Evolutionary conservation across 1,139 yeast species (phyloP), one percentile per base, ranked within the genome.

Genomic region (Protomyces gravidus): DNA sequence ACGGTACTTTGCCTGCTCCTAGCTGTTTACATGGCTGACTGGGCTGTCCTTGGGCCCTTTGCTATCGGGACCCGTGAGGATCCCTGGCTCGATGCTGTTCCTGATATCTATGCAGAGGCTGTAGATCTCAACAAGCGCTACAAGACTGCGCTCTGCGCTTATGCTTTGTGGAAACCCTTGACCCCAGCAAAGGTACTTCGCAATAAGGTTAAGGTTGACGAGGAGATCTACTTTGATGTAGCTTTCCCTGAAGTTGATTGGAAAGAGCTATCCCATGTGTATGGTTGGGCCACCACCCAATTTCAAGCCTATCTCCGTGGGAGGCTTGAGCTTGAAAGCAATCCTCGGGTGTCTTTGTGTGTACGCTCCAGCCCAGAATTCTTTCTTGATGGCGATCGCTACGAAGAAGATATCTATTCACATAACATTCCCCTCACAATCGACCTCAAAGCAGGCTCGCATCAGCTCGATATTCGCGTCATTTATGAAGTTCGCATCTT

Each of bases 281-380:
- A 36, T 11, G 55, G 55, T 9, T 50, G 55, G 55, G 47, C 47
- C 5, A 47, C 26, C 13, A 36, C 46, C 6, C 55, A 50, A 39
- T 50, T 50, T 27, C 47, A 50, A 33, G 55, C 55, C 6, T 50
- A 45, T n/a, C 21, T 50, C 15, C 47, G 55, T 13, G 55, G 55
- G 5, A 13, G 5, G 6, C 13, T 50, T 15, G 26, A n/a, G 13
- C 17, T 36, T 9, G 46, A 19, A 2, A 7, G 26, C 13, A 13
- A 36, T 17, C 13, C 25, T 4, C 3, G 4, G 7, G 21, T 50
- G 9, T 17, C 7, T 1, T n/a, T 50, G 19, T 9, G 11, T 7
- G n/a, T 50, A 11, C 45, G 13, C 13, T 15, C 25, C 4, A 36
- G 33, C 19, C 55, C 55, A 9, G 55, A 50, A 25, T 50, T 36